Conservation (phyloP, 306 rosid genomes). For the Prunus fruticosa region DNA sequence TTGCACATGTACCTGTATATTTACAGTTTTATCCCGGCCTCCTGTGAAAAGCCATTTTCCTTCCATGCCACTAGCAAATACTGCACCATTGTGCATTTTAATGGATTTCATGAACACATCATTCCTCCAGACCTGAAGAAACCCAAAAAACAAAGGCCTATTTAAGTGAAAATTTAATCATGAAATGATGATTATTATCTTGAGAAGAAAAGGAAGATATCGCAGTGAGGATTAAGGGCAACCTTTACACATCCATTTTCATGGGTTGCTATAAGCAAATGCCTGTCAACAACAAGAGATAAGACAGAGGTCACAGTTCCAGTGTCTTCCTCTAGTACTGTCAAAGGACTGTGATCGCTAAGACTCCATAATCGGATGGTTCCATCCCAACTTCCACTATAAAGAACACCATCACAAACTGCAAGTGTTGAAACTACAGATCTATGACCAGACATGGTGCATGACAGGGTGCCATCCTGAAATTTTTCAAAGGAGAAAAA, state of each 20-base stretch:
- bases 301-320: conserved; percentile 57
- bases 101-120: conserved; percentile 56
- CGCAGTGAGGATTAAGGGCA: neutral
- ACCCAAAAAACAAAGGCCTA: conserved; percentile 21
- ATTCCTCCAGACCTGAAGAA: conserved; percentile 78
- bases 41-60: conserved; percentile 79
- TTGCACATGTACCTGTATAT: conserved; percentile 68
- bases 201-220: neutral
- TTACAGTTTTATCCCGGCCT: conserved; percentile 76
- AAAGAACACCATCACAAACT: conserved; percentile 66
- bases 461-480: conserved; percentile 67
- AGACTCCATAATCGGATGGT: conserved; percentile 92
- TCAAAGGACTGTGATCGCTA: conserved; percentile 67
- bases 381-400: conserved; percentile 99
- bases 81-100: conserved; percentile 63
- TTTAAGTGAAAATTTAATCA: conserved; percentile 9
- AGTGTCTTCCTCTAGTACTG: conserved; percentile 68
- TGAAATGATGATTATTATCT: neutral
- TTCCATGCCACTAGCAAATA: conserved; percentile 56
- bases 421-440: conserved; percentile 83
- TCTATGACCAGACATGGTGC: conserved; percentile 80
- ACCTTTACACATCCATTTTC: conserved; percentile 90
- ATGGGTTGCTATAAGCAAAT: conserved; percentile 68
- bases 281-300: conserved; percentile 50
- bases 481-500: neutral